A percentile compares a stretch with the other conserved stretches of the same genome.
Evolutionary conservation across 805 yeast species (phyloP).

Genomic region (Yarrowia divulgata): DNA sequence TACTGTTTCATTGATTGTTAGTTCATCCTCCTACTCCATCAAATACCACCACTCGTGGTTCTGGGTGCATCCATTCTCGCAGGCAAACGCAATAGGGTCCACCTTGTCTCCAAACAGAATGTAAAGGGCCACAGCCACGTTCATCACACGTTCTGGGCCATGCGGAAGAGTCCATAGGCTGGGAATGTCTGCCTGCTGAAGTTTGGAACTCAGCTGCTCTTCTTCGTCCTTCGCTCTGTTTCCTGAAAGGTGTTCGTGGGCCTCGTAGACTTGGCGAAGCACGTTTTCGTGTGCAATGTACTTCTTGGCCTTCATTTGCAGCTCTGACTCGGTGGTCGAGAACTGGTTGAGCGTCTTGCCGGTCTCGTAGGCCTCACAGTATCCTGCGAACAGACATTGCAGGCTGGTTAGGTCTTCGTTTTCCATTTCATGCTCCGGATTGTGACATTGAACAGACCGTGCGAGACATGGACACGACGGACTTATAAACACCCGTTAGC

Average conservation of each 20-base stretch:
- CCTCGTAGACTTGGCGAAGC: slow-evolving; percentile 17
- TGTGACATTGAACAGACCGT: neutral
- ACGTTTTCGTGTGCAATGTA: slow-evolving; percentile 25
- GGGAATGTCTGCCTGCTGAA: slow-evolving; percentile 28
- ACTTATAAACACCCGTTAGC: slow-evolving; percentile 15
- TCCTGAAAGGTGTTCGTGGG: slow-evolving; percentile 11
- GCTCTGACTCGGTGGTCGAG: neutral
- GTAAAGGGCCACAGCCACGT: slow-evolving; percentile 18
- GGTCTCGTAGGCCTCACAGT: slow-evolving; percentile 24
- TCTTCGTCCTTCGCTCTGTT: neutral
- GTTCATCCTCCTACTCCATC: slow-evolving; percentile 4
- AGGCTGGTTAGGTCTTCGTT: slow-evolving; percentile 12
- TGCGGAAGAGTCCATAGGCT: slow-evolving; percentile 32
- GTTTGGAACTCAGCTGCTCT: slow-evolving; percentile 11
- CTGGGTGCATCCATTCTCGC: slow-evolving; percentile 17
- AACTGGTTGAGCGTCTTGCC: neutral
- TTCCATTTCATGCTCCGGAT: slow-evolving; percentile 8
- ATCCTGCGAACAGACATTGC: slow-evolving; percentile 15
- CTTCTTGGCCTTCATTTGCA: slow-evolving; percentile 23
- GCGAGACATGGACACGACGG: slow-evolving; percentile 1
- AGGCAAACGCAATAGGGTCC: slow-evolving; percentile 22
- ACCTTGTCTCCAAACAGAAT: slow-evolving; percentile 27
- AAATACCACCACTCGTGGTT: slow-evolving; percentile 27
- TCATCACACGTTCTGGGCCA: slow-evolving; percentile 26
- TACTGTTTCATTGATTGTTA: neutral